These are phyloP conservation scores for Podaxis carcinomalis DNA, from an alignment of 768 basidiomycete genomes.

Conservation along the genomic window DNA sequence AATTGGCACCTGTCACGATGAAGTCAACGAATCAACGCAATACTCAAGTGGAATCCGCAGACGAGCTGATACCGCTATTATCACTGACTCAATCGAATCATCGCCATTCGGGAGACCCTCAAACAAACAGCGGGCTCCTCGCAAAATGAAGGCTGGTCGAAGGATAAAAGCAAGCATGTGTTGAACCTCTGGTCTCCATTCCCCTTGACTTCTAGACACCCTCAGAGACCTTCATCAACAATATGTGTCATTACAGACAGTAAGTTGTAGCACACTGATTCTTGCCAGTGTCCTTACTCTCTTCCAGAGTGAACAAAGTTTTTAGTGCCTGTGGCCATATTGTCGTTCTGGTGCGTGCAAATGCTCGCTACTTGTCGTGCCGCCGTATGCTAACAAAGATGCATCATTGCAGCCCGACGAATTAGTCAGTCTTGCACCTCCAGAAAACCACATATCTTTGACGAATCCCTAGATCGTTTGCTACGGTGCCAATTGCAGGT, in stretches of 20 bases:
- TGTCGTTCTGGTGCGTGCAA: neutral
- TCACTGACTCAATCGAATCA: conserved; percentile 5
- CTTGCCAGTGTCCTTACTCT: neutral
- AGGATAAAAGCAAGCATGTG: conserved; percentile 1
- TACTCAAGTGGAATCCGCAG: neutral
- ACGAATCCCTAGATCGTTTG: conserved; percentile 4
- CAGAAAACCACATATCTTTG: neutral
- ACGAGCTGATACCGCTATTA: neutral
- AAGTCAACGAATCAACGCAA: neutral
- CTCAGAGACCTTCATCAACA: neutral
- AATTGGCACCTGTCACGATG: conserved; percentile 10
- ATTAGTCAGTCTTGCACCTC: neutral
- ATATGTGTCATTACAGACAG: conserved; percentile 10
- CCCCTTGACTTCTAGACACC: neutral
- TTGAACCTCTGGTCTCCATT: neutral
- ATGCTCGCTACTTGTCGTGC: neutral
- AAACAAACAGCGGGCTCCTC: conserved; percentile 3
- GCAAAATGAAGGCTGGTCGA: neutral
- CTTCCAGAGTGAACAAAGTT: neutral
- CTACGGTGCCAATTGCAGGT: conserved; percentile 5
- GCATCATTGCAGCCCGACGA: neutral
- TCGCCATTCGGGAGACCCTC: neutral
- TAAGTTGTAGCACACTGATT: neutral
- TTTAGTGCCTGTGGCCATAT: neutral
- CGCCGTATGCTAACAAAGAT: neutral